Conservation (phyloP, 768 basidiomycete species). For the Termitomyces sp. region DNA sequence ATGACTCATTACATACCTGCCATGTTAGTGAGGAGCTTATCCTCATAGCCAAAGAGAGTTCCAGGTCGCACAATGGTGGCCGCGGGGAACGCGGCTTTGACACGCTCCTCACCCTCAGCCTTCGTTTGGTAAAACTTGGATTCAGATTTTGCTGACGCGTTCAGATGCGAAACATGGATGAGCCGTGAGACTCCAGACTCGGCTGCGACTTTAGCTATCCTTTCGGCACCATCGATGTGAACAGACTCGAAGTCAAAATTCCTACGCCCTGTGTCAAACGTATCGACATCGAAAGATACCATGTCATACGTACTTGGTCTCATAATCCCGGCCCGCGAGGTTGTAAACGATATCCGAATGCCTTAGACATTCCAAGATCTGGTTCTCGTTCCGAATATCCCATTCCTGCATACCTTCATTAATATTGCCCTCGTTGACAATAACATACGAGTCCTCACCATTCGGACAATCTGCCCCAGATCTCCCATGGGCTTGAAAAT, state of each 20-base stretch:
- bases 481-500: slow-evolving; percentile 93
- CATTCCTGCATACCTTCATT: slow-evolving; percentile 64
- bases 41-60: slow-evolving; percentile 90
- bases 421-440: not conserved
- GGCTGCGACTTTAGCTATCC: slow-evolving; percentile 80
- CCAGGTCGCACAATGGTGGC: slow-evolving; percentile 89
- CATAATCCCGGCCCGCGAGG: slow-evolving; percentile 88
- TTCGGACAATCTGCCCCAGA: slow-evolving; percentile 90
- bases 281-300: slow-evolving; percentile 1
- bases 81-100: slow-evolving; percentile 74
- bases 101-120: slow-evolving; percentile 82
- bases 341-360: slow-evolving; percentile 98
- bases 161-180: slow-evolving; percentile 93
- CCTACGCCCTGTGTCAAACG: slow-evolving; percentile 35
- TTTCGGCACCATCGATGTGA: slow-evolving; percentile 75
- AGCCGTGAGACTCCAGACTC: slow-evolving; percentile 76
- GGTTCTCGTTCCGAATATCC: slow-evolving; percentile 86
- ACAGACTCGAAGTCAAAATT: slow-evolving; percentile 84
- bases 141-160: slow-evolving; percentile 72
- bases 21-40: slow-evolving; percentile 89
- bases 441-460: slow-evolving; percentile 47
- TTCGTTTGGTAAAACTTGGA: slow-evolving; percentile 88
- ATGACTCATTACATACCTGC: slow-evolving; percentile 55
- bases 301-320: slow-evolving; percentile 72
- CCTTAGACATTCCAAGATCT: slow-evolving; percentile 88